phyloP scores from a whole-genome alignment of 2,329 filamentous ascomycete genomes.

The Clonostachys byssicola region DNA sequence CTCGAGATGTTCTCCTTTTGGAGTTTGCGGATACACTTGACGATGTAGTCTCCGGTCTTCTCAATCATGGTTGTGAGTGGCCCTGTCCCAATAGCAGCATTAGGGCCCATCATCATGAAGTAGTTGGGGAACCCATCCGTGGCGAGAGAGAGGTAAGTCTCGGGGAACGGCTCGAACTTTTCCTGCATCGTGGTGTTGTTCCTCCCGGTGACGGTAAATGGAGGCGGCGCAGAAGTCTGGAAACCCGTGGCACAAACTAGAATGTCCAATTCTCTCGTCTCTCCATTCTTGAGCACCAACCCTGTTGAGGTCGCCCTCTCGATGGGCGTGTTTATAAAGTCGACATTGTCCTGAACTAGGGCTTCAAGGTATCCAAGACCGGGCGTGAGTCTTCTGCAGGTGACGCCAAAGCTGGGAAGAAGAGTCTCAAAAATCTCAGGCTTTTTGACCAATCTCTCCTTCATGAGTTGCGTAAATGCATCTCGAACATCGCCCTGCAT shows the following conservation, averaged over 20 bases:
- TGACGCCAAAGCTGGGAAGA: constrained; percentile 21
- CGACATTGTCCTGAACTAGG: constrained; percentile 36
- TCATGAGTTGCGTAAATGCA: not conserved
- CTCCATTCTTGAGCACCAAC: constrained; percentile 40
- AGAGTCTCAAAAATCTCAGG: constrained; percentile 33
- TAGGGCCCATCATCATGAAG: constrained; percentile 3
- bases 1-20: constrained; percentile 27
- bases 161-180: constrained; percentile 30
- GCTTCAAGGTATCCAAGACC: constrained; percentile 41
- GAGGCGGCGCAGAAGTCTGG: constrained; percentile 26
- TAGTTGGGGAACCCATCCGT: constrained; percentile 41
- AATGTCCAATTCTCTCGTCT: constrained; percentile 43
- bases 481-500: no score
- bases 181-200: constrained; percentile 41
- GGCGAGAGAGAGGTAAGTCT: constrained; percentile 46
- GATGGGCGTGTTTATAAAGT: constrained; percentile 39
- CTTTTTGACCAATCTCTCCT: constrained; percentile 15
- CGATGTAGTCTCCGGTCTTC: constrained; percentile 47
- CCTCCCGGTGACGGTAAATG: constrained; percentile 31
- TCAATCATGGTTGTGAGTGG: constrained; percentile 45
- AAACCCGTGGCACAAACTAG: constrained; percentile 53
- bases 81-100: constrained; percentile 39
- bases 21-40: constrained; percentile 39
- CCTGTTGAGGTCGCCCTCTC: constrained; percentile 40
- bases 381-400: constrained; percentile 42